Conservation (phyloP, 257 asterid species). For the Primulina tabacum region DNA sequence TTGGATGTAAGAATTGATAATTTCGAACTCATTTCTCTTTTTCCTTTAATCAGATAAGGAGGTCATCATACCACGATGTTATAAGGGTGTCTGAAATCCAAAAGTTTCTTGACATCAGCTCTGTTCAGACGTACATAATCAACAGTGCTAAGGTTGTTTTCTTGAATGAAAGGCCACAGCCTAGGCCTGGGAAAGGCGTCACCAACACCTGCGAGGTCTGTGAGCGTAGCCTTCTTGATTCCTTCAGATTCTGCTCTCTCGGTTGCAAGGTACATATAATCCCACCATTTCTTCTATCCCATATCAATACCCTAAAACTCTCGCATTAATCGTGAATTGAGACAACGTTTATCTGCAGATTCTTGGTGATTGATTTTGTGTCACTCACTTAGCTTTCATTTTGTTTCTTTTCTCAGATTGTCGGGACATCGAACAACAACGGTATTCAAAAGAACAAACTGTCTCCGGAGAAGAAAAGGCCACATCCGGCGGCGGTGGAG, state of each 20-base stretch:
- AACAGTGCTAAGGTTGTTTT: slow-evolving; percentile 69
- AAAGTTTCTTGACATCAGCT: slow-evolving; percentile 51
- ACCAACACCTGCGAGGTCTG: slow-evolving; percentile 62
- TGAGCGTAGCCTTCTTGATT: slow-evolving; percentile 58
- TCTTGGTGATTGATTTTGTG: neutral
- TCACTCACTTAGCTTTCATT: neutral
- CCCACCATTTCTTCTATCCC: neutral
- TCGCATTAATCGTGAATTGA: too few species aligned
- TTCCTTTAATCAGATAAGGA: slow-evolving; percentile 42
- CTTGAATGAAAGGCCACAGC: slow-evolving; percentile 67
- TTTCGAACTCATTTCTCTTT: neutral
- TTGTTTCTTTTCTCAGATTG: slow-evolving; percentile 44
- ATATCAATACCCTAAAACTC: too few species aligned
- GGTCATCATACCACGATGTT: slow-evolving; percentile 75
- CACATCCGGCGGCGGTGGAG: neutral
- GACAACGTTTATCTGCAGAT: neutral
- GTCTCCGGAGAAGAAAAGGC: slow-evolving; percentile 32
- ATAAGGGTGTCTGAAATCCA: slow-evolving; percentile 60
- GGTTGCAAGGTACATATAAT: slow-evolving; percentile 57
- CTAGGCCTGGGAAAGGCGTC: slow-evolving; percentile 69
- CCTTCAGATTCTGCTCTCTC: slow-evolving; percentile 64
- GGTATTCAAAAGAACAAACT: slow-evolving; percentile 34
- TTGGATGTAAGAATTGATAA: neutral
- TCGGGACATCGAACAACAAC: slow-evolving; percentile 52
- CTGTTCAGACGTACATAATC: slow-evolving; percentile 61